A percentile compares a stretch with the other conserved stretches of the same genome.
These are phyloP conservation scores for Amanita fuliginea DNA, from an alignment of 768 basidiomycete genomes.

Conservation along the genomic window DNA sequence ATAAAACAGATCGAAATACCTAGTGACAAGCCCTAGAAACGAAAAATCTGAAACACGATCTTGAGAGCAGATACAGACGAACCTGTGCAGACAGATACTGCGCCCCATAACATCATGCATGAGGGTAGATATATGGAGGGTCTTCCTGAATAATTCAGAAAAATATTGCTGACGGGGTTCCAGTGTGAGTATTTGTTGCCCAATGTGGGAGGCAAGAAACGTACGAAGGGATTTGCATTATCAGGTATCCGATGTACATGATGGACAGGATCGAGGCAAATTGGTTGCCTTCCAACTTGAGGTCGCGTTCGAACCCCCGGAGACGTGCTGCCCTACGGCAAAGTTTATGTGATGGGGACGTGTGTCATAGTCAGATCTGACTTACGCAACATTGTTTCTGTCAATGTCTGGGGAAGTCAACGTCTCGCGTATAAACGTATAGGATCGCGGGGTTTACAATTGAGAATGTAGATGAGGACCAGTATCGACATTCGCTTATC, in stretches of 20 bases:
- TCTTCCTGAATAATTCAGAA: conserved; percentile 48
- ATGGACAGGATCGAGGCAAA: conserved; percentile 52
- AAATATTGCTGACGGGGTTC: conserved; percentile 47
- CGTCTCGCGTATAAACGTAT: conserved; percentile 7
- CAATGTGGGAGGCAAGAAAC: conserved; percentile 11
- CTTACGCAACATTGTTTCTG: conserved; percentile 55
- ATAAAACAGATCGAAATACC: conserved; percentile 12
- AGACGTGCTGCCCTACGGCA: conserved; percentile 52
- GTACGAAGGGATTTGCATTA: conserved; percentile 68
- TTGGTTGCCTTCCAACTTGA: conserved; percentile 44
- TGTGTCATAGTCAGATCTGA: background rate
- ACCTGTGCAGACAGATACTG: conserved; percentile 40
- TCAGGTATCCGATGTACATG: conserved; percentile 56
- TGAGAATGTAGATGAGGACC: conserved; percentile 36
- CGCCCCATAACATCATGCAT: conserved; percentile 62
- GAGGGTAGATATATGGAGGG: conserved; percentile 54
- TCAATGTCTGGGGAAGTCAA: conserved; percentile 36
- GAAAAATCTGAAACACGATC: background rate
- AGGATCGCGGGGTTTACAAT: conserved; percentile 18
- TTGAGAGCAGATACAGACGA: conserved; percentile 2
- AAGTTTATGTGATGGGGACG: background rate
- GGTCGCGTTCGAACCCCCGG: conserved; percentile 53
- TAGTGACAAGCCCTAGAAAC: conserved; percentile 29
- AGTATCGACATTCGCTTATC: conserved; percentile 40
- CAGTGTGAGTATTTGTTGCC: background rate